These are phyloP conservation scores for Clavariopsis aquatica DNA, from an alignment of 495 filamentous ascomycete species.

Conservation along the genomic window DNA sequence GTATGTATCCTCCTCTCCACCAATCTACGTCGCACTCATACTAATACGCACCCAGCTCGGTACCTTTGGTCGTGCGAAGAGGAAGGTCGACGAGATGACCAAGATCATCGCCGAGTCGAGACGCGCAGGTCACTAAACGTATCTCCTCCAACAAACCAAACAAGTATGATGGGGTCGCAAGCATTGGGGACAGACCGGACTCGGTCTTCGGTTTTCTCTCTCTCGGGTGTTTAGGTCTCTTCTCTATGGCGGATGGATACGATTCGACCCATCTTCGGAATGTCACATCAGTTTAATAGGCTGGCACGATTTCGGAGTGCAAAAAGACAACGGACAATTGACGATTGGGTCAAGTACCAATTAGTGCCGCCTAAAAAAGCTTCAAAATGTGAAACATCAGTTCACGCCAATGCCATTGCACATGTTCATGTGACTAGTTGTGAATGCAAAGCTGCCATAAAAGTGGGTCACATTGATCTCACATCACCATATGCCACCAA, in stretches of 20 bases:
- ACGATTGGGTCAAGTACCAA: constrained; percentile 8
- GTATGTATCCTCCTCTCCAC: constrained; percentile 53
- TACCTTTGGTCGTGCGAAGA: constrained; percentile 95
- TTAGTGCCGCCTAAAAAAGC: constrained; percentile 14
- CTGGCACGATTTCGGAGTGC: constrained; percentile 17
- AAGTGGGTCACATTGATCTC: too few species aligned
- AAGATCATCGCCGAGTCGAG: constrained; percentile 95
- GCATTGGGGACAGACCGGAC: background rate
- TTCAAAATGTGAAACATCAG: constrained; percentile 17
- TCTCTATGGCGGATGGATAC: constrained; percentile 18
- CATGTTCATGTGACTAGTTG: too few species aligned
- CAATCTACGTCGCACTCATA: constrained; percentile 1
- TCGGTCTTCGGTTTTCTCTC: constrained; percentile 16
- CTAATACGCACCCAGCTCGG: constrained; percentile 62
- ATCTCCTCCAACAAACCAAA: background rate
- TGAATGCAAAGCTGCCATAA: background rate
- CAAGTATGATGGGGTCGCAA: background rate
- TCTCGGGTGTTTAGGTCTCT: constrained; percentile 29
- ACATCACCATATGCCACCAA: too few species aligned
- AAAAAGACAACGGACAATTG: background rate
- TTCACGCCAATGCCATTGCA: constrained; percentile 13
- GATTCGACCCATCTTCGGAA: constrained; percentile 13
- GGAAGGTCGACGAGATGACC: constrained; percentile 97
- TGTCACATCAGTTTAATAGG: background rate
- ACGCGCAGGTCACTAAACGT: constrained; percentile 71